Percentiles rank a stretch among this genome's conserved stretches.
phyloP scores from a whole-genome alignment of 2,329 filamentous ascomycete species.

The Penicillium carneum region DNA sequence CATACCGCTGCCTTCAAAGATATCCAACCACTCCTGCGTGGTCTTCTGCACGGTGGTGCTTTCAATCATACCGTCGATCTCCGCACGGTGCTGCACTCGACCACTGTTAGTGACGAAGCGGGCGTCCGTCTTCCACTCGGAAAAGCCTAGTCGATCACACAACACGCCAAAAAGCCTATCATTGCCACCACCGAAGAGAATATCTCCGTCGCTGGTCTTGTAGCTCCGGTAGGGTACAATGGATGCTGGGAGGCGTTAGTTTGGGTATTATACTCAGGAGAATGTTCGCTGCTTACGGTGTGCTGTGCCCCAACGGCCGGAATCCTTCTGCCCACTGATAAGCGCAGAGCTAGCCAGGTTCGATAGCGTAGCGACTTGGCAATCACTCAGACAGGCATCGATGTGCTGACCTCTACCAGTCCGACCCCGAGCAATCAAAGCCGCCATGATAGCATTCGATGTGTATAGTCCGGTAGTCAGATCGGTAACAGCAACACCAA shows the following conservation, averaged over 20 bases:
- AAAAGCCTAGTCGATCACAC: constrained; percentile 63
- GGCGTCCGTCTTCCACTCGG: constrained; percentile 65
- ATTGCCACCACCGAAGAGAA: constrained; percentile 70
- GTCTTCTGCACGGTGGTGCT: constrained; percentile 75
- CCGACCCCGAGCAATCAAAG: constrained; percentile 75
- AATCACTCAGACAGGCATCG: constrained; percentile 89
- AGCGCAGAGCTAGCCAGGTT: constrained; percentile 93
- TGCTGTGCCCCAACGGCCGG: constrained; percentile 92
- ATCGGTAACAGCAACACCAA: constrained; percentile 95
- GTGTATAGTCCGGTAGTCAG: constrained; percentile 94
- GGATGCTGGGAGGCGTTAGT: constrained; percentile 67
- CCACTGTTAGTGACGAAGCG: constrained; percentile 66
- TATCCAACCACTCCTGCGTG: constrained; percentile 83
- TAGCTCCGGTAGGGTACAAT: constrained; percentile 95
- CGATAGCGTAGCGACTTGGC: constrained; percentile 90
- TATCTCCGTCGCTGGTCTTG: constrained; percentile 68
- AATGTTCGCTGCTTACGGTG: constrained; percentile 68
- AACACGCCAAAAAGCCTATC: constrained; percentile 68
- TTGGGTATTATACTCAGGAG: neutral
- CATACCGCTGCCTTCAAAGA: constrained; percentile 90
- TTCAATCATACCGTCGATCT: constrained; percentile 82
- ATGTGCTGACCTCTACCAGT: constrained; percentile 89
- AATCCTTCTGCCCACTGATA: constrained; percentile 85
- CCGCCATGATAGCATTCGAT: constrained; percentile 93
- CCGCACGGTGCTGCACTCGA: constrained; percentile 71